Conservation (phyloP, 148 eudicot genomes). For the Arctostaphylos glauca region DNA sequence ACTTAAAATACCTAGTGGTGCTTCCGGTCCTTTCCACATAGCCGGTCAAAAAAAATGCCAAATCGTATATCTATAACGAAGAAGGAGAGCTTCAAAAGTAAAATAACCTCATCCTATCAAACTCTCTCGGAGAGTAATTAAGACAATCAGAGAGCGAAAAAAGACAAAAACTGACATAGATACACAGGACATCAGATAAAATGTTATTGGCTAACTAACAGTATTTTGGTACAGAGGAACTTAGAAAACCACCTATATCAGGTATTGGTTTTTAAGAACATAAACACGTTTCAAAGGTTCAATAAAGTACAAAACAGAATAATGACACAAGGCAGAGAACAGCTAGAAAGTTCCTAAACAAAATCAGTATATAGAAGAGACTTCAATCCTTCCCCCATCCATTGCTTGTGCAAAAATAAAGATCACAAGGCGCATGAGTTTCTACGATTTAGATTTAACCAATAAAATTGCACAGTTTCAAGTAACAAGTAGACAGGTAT, state of each 20-base stretch:
- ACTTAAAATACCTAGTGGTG: not conserved
- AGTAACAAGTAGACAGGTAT: not conserved
- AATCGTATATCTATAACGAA: not conserved
- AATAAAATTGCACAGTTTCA: not conserved
- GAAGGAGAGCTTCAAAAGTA: not conserved
- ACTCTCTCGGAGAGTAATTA: constrained; percentile 8
- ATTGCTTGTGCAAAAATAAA: not conserved
- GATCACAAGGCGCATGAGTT: not conserved
- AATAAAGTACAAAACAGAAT: not conserved
- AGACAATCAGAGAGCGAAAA: not conserved
- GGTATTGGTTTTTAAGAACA: not conserved
- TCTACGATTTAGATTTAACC: not conserved
- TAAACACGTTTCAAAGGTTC: not conserved
- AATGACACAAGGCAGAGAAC: not conserved
- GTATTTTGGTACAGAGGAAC: not conserved
- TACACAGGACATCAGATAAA: not conserved
- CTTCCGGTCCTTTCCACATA: not conserved
- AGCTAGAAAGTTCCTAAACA: not conserved
- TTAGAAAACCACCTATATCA: not conserved
- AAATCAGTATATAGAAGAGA: not conserved
- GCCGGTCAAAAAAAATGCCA: not conserved
- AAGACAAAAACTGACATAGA: not conserved
- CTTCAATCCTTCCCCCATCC: not conserved
- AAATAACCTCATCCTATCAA: not conserved
- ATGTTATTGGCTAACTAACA: not conserved